Evolutionary conservation across 495 filamentous ascomycete genomes (phyloP), one percentile per base, ranked within the genome.

Genomic region (Tricharina praecox): DNA sequence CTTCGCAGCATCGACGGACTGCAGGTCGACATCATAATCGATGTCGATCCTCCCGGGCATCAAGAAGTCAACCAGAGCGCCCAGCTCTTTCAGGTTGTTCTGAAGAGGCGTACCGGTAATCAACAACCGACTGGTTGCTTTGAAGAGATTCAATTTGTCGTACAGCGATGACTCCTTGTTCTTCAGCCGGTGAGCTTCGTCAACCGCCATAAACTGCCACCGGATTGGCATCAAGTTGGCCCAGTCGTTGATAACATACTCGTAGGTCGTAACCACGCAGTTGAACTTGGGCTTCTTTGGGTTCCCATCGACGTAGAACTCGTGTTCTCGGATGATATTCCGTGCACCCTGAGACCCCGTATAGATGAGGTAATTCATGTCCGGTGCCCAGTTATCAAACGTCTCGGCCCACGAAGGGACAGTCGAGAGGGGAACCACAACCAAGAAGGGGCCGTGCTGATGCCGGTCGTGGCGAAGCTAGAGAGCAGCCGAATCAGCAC

Each of bases 321-420:
- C 90, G 52, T 93, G 77, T 5, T 95, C 81, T 32, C 77, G 74
- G 26, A 99, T 84, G 53, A 81, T 86, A 43, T 68, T 72, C 19
- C 90, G 81, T 4, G 92, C 76, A 21, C 74, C 72, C 58, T 85
- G 78, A 36, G 80, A 87, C 40, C 92, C 90, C 42, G 81, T 87
- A 64, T 97, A 97, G 36, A 94, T 82, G 45, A 99, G 82, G 64
- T 94, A 96, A 62, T 99, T 96, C 48, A 96, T 58, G 56, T 96
- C 90, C 0, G 90, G 90, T 3, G 90, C 79, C 90, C 90, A 99
- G 50, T 83, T 67, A 60, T 95, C 90, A 63, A 99, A 92, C 0
- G 90, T 99, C 53, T 96, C 92, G 7, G 83, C 86, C 90, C 90
- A 99, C 9, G 90, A 83, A 8, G 90, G 87, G 65, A 99, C 88